Evolutionary conservation across 2,329 filamentous ascomycete genomes (phyloP).

Genomic region (Trichoderma lentiforme): DNA sequence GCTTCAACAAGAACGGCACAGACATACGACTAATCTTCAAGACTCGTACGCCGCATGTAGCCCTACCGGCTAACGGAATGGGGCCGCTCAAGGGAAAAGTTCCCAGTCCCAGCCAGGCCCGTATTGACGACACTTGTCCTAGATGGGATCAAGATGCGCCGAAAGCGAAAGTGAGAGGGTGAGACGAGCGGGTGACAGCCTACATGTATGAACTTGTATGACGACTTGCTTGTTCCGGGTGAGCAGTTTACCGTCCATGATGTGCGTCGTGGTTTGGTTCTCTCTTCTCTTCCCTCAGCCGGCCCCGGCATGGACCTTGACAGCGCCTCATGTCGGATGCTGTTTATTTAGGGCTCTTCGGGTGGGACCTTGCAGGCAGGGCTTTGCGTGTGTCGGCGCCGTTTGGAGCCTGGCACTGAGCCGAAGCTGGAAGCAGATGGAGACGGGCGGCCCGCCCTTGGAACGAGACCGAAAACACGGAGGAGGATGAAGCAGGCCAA

Average conservation of each 20-base stretch:
- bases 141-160: constrained; percentile 7
- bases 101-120: background rate
- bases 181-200: background rate
- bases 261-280: background rate
- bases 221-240: background rate
- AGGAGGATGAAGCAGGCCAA: background rate
- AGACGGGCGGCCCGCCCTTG: background rate
- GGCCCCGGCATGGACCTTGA: constrained; percentile 1
- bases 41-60: background rate
- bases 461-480: constrained; percentile 12
- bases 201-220: background rate
- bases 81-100: background rate
- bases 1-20: background rate
- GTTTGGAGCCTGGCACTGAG: constrained; percentile 5
- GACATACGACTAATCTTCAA: background rate
- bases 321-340: constrained; percentile 2
- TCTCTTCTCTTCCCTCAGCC: constrained; percentile 1
- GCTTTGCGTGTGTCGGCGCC: constrained; percentile 4
- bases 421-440: background rate
- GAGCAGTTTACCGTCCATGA: background rate
- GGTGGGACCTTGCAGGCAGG: background rate
- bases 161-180: constrained; percentile 2
- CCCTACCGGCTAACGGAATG: constrained; percentile 17
- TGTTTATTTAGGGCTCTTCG: constrained; percentile 11
- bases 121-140: constrained; percentile 4